phyloP scores from a whole-genome alignment of 2,329 filamentous ascomycete species.

The Lojkania enalia region DNA sequence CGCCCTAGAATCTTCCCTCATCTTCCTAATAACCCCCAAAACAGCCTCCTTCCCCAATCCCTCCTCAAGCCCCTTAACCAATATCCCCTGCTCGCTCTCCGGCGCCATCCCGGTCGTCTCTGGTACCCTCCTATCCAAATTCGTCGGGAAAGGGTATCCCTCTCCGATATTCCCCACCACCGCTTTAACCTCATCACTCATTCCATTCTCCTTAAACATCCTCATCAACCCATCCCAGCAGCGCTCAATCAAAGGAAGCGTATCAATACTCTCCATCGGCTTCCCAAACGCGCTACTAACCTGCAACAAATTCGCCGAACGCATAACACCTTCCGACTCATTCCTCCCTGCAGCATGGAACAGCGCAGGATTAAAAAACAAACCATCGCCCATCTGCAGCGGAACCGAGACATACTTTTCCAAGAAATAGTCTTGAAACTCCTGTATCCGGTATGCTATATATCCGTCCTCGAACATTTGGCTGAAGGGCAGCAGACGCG shows the following conservation, averaged over 20 bases:
- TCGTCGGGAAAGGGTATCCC: constrained; percentile 66
- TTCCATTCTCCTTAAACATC: constrained; percentile 41
- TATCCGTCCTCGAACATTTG: constrained; percentile 62
- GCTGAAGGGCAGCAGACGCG: constrained; percentile 63
- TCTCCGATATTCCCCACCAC: constrained; percentile 58
- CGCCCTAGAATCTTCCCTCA: constrained; percentile 36
- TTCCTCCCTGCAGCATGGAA: constrained; percentile 67
- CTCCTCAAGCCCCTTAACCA: constrained; percentile 50
- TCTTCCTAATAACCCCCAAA: constrained; percentile 46
- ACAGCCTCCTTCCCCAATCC: constrained; percentile 47
- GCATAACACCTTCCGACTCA: constrained; percentile 51
- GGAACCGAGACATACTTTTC: constrained; percentile 58
- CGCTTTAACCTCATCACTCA: constrained; percentile 50
- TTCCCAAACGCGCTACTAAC: constrained; percentile 65
- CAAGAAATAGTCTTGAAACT: constrained; percentile 60
- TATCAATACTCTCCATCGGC: constrained; percentile 65
- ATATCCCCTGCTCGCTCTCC: constrained; percentile 60
- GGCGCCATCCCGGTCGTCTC: constrained; percentile 62
- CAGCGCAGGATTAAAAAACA: constrained; percentile 67
- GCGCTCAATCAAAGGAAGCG: constrained; percentile 51
- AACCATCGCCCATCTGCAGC: constrained; percentile 59
- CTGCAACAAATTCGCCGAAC: constrained; percentile 65
- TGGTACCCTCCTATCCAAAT: constrained; percentile 61
- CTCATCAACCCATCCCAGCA: constrained; percentile 49
- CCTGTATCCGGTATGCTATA: constrained; percentile 58